Base-by-base conservation (phyloP, 1,284 basidiomycete genomes). In the Schizophyllum commune region DNA sequence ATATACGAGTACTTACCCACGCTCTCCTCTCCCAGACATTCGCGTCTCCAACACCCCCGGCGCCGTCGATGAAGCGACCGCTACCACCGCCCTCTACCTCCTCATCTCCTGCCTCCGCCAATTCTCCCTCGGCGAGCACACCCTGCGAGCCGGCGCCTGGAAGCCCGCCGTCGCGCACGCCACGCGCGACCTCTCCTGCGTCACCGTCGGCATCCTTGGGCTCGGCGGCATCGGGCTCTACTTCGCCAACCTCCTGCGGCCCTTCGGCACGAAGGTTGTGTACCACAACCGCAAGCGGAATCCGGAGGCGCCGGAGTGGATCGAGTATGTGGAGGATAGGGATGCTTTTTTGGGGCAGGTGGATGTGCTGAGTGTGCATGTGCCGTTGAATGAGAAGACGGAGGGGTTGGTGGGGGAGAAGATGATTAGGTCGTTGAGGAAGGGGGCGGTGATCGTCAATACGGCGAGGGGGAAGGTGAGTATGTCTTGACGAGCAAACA, bases 11-110 rank as follows among this genome's bases (percentile, higher is more conserved):
- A n/a, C 34, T 20, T 32, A 27, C 55, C 59, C 15, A 55, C 27
- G 20, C 13, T 13, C 9, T 15, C 11, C 9, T 3, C 52, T n/a
- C 52, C 20, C 65, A 92, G 92, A 91, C 11, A 94, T 96, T 67
- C 77, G 75, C 59, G 85, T 96, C n/a, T 92, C 92, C 15, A 94
- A 97, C 71, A 96, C 94, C 0, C 94, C 94, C 2, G 86, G 87
- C 17, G 92, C 92, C 2, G 94, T 96, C 58, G 91, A 97, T 74
- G 92, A 94, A 65, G 93, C 89, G 3, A 96, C 94, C 0, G 94
- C 94, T 1, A 96, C 94, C 1, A 92, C 92, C 0, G 94, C 88
- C 0, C 77, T 94, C 21, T 96, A 89, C 74, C 85, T 96, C 59
- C 75, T 94, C 67, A 83, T 96, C 67, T 91, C 92, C 20, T 83